Percentiles rank a stretch among this genome's conserved stretches.
phyloP scores from a whole-genome alignment of 2,329 filamentous ascomycete genomes.

The Huntiella decipiens region DNA sequence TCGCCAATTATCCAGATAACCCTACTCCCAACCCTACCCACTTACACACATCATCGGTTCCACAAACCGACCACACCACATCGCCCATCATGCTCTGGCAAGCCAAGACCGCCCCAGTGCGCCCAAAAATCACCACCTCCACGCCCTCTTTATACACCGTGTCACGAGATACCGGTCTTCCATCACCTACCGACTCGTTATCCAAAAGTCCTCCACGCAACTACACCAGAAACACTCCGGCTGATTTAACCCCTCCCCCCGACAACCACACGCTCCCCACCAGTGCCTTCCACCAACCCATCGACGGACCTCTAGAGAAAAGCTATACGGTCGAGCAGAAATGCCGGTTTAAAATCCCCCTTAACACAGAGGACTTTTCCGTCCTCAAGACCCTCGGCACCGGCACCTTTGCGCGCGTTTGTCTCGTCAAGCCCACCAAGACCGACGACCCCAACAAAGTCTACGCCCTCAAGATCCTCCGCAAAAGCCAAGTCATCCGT shows the following conservation, averaged over 20 bases:
- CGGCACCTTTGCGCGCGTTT: conserved; percentile 67
- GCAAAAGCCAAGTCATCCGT: conserved; percentile 55
- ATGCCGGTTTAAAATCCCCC: conserved; percentile 12
- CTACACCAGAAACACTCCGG: not conserved
- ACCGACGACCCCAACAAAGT: conserved; percentile 37
- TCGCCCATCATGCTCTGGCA: conserved; percentile 9
- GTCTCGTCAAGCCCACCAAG: conserved; percentile 48
- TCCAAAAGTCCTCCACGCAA: not conserved
- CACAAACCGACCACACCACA: not conserved
- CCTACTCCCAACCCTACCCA: too few species aligned
- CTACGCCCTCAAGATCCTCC: conserved; percentile 66
- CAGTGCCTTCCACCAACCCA: not conserved
- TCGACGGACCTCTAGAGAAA: not conserved
- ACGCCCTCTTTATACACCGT: not conserved
- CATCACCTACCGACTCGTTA: not conserved
- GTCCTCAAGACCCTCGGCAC: conserved; percentile 61
- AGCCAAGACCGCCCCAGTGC: conserved; percentile 2
- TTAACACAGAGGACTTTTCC: conserved; percentile 41
- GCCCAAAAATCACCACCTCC: not conserved
- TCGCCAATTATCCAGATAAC: not conserved
- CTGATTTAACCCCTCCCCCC: not conserved
- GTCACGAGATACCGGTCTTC: not conserved
- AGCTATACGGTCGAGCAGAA: conserved; percentile 9
- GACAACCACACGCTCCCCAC: not conserved
- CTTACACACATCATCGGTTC: not conserved